phyloP scores from a whole-genome alignment of 768 basidiomycete genomes.

The Multifurca ochricompacta region DNA sequence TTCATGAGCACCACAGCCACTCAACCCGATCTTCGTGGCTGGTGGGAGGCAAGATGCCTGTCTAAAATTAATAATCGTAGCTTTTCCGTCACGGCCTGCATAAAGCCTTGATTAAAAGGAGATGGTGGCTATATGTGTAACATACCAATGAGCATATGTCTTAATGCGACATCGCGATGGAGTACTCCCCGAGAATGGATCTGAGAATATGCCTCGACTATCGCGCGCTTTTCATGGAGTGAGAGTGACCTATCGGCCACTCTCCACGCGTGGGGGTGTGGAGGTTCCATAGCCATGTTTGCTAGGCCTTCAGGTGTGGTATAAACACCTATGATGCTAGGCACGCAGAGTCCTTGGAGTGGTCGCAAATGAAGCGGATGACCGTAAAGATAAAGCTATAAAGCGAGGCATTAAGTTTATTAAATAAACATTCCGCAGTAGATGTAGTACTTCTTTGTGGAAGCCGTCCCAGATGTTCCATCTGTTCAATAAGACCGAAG shows the following conservation, averaged over 20 bases:
- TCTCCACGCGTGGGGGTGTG: constrained; percentile 53
- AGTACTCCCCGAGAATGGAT: constrained; percentile 32
- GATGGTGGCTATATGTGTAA: neutral
- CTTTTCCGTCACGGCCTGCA: constrained; percentile 34
- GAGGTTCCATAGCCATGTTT: constrained; percentile 45
- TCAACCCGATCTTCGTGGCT: constrained; percentile 30
- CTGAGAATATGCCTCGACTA: constrained; percentile 42
- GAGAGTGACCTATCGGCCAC: constrained; percentile 53
- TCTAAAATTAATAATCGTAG: constrained; percentile 45
- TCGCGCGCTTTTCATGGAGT: constrained; percentile 39
- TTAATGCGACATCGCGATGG: constrained; percentile 26
- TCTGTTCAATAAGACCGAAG: neutral
- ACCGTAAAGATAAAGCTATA: constrained; percentile 48
- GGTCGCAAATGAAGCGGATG: constrained; percentile 37
- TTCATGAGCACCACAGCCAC: constrained; percentile 32
- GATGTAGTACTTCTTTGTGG: constrained; percentile 12
- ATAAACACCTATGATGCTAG: constrained; percentile 46
- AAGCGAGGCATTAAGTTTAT: constrained; percentile 4
- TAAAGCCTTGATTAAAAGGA: neutral
- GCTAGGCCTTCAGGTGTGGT: constrained; percentile 30
- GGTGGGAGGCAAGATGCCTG: constrained; percentile 28
- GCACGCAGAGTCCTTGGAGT: constrained; percentile 48
- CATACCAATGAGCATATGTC: constrained; percentile 42
- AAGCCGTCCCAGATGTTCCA: constrained; percentile 18
- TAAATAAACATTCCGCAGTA: neutral